A percentile compares a stretch with the other conserved stretches of the same genome.
phyloP scores from a whole-genome alignment of 2,329 filamentous ascomycete species.

The Cordyceps tenuipes region DNA sequence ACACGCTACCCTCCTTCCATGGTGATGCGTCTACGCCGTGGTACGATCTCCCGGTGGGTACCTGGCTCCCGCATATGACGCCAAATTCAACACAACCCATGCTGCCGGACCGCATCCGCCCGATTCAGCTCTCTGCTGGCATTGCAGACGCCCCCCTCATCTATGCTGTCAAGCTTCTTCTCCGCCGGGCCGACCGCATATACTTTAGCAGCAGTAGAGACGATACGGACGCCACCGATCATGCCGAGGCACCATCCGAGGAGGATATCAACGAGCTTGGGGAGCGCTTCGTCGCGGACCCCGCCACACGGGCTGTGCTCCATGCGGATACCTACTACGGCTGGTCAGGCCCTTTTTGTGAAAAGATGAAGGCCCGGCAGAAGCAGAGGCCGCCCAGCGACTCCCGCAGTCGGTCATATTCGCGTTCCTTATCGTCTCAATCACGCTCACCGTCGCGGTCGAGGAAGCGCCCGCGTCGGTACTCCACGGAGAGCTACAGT shows the following conservation, averaged over 20 bases:
- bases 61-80: slow-evolving; percentile 70
- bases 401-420: slow-evolving; percentile 23
- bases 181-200: slow-evolving; percentile 61
- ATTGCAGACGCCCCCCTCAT: slow-evolving; percentile 60
- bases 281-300: slow-evolving; percentile 56
- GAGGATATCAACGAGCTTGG: slow-evolving; percentile 70
- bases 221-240: slow-evolving; percentile 14
- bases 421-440: slow-evolving; percentile 21
- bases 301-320: slow-evolving; percentile 55
- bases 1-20: slow-evolving; percentile 65
- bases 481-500: slow-evolving; percentile 19
- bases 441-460: slow-evolving; percentile 24
- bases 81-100: slow-evolving; percentile 70
- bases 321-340: slow-evolving; percentile 75
- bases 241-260: slow-evolving; percentile 15
- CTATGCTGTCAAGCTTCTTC: slow-evolving; percentile 59
- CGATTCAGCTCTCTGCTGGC: slow-evolving; percentile 60
- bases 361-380: slow-evolving; percentile 58
- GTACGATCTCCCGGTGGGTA: slow-evolving; percentile 76
- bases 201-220: slow-evolving; percentile 40
- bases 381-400: slow-evolving; percentile 14
- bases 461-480: slow-evolving; percentile 22
- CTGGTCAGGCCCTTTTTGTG: slow-evolving; percentile 74
- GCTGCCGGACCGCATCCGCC: slow-evolving; percentile 60
- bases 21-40: slow-evolving; percentile 66